Evolutionary conservation across 2,329 filamentous ascomycete species (phyloP), one percentile per base, ranked within the genome.

Genomic region (Stachybotrys chlorohalonatus): DNA sequence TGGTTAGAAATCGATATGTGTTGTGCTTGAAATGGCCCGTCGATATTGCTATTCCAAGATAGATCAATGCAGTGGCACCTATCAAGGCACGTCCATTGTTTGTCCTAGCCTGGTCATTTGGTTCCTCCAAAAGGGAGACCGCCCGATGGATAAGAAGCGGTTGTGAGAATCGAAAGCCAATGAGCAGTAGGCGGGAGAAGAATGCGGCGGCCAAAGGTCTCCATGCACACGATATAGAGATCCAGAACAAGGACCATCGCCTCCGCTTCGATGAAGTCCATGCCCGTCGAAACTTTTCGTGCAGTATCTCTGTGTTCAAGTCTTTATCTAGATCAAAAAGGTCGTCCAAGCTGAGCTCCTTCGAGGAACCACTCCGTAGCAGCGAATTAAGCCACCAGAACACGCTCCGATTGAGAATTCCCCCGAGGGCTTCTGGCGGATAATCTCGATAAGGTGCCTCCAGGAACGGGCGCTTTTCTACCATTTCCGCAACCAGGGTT

Each of bases 161-260:
- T 47, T 71, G 70, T 48, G 69, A 70, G 16, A 72, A 70, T 6
- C 59, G 66, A 53, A 73, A 71, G 3, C 64, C 71, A 2, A 70
- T 61, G 2, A 71, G 52, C 0, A 66, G 63, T 7, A 73, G 54
- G 13, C 36, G 36, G 13, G 36, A 42, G 13, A 68, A 60, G 1
- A 69, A 68, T 1, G 59, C 55, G 1, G 71, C 57, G 8, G 36
- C 36, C 36, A 42, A 42, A 9, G 36, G 36, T 42, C 13, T 42
- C 36, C 36, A 42, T 24, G 24, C 24, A 42, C 9, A 42, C 9
- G 36, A 9, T 42, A 9, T 42, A 42, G 13, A 42, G 66, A 17
- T 65, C 57, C 1, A 68, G 58, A 0, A 66, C 54, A 11, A 68
- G 13, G 36, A 42, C 36, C 36, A 42, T 42, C 36, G 36, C 13